Conservation (phyloP, 2,329 filamentous ascomycete genomes). For the Rhynchosporium agropyri region DNA sequence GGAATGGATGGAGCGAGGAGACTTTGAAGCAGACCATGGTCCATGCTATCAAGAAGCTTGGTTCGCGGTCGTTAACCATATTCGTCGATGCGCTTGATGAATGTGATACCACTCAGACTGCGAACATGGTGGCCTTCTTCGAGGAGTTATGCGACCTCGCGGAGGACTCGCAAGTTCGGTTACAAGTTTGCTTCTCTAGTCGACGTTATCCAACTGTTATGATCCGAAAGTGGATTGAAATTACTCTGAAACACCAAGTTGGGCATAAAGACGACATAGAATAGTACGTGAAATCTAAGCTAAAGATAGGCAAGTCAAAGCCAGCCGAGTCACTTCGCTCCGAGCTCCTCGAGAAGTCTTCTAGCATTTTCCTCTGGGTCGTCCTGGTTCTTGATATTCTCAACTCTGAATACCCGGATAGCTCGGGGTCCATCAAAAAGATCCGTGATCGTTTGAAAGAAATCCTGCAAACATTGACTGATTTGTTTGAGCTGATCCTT, state of each 20-base stretch:
- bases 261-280: conserved; percentile 40
- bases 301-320: conserved; percentile 30
- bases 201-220: conserved; percentile 38
- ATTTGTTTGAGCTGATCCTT: conserved; percentile 32
- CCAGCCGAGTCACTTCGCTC: conserved; percentile 23
- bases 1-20: conserved; percentile 32
- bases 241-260: conserved; percentile 36
- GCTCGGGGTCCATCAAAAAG: conserved; percentile 18
- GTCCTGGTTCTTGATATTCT: conserved; percentile 44
- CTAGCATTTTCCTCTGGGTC: conserved; percentile 34
- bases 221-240: conserved; percentile 31
- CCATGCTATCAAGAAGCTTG: conserved; percentile 35
- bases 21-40: conserved; percentile 38
- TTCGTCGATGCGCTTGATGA: conserved; percentile 53
- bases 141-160: conserved; percentile 29
- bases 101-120: conserved; percentile 42
- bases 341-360: conserved; percentile 28
- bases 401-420: conserved; percentile 45
- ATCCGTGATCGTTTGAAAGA: conserved; percentile 45
- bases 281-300: conserved; percentile 36
- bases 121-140: conserved; percentile 32
- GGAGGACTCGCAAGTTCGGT: conserved; percentile 14
- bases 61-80: conserved; percentile 38
- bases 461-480: conserved; percentile 29
- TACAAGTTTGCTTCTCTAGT: conserved; percentile 40